A percentile compares a stretch with the other conserved stretches of the same genome.
phyloP scores from a whole-genome alignment of 148 eudicot genomes.

The Cornus suecica region DNA sequence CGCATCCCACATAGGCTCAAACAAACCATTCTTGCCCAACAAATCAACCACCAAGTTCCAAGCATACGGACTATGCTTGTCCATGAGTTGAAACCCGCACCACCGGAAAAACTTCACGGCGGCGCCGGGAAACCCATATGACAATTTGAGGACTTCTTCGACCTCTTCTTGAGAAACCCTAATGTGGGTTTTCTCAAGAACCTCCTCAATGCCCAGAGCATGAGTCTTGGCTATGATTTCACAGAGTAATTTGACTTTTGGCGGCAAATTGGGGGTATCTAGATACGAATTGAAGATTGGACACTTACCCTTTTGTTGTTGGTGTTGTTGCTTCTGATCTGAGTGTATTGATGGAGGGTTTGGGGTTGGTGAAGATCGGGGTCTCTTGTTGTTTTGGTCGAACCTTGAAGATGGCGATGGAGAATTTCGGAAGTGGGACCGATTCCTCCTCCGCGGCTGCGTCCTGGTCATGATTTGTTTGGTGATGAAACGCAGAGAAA shows the following conservation, averaged over 20 bases:
- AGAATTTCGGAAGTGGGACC: constrained; percentile 24
- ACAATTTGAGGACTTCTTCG: constrained; percentile 54
- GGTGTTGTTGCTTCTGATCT: not conserved
- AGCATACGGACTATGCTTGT: constrained; percentile 48
- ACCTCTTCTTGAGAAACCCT: constrained; percentile 50
- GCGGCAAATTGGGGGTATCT: constrained; percentile 39
- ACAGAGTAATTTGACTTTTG: constrained; percentile 51
- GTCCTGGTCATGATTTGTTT: constrained; percentile 20
- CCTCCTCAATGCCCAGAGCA: constrained; percentile 40
- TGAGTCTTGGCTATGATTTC: constrained; percentile 55
- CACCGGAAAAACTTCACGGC: constrained; percentile 79
- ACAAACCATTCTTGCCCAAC: constrained; percentile 66
- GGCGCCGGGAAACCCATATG: constrained; percentile 47
- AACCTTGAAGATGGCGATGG: constrained; percentile 23
- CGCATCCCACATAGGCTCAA: constrained; percentile 94
- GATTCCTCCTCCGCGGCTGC: constrained; percentile 23
- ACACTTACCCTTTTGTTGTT: constrained; percentile 26
- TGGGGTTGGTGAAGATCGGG: constrained; percentile 19
- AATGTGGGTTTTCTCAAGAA: constrained; percentile 43
- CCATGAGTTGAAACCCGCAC: constrained; percentile 51
- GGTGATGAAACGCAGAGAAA: not conserved
- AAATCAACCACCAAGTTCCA: constrained; percentile 80
- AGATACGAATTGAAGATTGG: constrained; percentile 42
- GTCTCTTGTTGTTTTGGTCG: constrained; percentile 24
- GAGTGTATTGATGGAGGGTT: constrained; percentile 7